Percentiles rank a stretch among this genome's conserved stretches.
Conservation (phyloP, 495 filamentous ascomycete genomes). For the Talaromyces wortmannii region DNA sequence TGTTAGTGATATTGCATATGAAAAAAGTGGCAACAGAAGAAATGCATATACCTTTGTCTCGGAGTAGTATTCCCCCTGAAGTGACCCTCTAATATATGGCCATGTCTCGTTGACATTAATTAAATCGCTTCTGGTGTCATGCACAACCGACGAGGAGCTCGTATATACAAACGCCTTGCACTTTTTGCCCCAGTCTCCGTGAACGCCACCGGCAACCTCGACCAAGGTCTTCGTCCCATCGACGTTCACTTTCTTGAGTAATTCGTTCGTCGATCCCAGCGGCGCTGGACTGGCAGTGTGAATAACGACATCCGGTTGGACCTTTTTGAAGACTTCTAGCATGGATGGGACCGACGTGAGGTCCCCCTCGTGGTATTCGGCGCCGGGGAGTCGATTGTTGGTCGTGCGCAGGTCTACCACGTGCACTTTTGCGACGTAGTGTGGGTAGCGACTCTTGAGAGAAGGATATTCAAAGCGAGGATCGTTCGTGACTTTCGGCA, state of each 20-base stretch:
- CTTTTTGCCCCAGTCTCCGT: slow-evolving; percentile 46
- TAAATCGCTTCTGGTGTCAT: slow-evolving; percentile 72
- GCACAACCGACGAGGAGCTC: slow-evolving; percentile 80
- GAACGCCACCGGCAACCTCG: slow-evolving; percentile 61
- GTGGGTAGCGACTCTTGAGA: slow-evolving; percentile 31
- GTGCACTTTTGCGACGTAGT: slow-evolving; percentile 50
- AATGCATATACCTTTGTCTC: slow-evolving; percentile 63
- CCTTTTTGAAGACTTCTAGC: slow-evolving; percentile 55
- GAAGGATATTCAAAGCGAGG: slow-evolving; percentile 32
- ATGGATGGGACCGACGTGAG: slow-evolving; percentile 70
- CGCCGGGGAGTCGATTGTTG: slow-evolving; percentile 65
- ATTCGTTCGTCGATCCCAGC: slow-evolving; percentile 35
- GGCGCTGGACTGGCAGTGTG: slow-evolving; percentile 82
- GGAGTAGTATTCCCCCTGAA: slow-evolving; percentile 85
- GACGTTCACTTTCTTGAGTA: slow-evolving; percentile 76
- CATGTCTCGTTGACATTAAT: slow-evolving; percentile 87
- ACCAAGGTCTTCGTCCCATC: slow-evolving; percentile 77
- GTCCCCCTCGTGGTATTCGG: slow-evolving; percentile 78
- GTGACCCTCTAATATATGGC: slow-evolving; percentile 63
- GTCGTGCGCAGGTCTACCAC: slow-evolving; percentile 83
- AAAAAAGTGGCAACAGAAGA: not conserved
- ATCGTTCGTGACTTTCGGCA: slow-evolving; percentile 31
- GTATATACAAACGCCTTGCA: slow-evolving; percentile 96
- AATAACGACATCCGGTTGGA: slow-evolving; percentile 83
- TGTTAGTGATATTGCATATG: slow-evolving; percentile 2